Evolutionary conservation across 768 basidiomycete genomes (phyloP).

Genomic region (Boletus rex-veris): DNA sequence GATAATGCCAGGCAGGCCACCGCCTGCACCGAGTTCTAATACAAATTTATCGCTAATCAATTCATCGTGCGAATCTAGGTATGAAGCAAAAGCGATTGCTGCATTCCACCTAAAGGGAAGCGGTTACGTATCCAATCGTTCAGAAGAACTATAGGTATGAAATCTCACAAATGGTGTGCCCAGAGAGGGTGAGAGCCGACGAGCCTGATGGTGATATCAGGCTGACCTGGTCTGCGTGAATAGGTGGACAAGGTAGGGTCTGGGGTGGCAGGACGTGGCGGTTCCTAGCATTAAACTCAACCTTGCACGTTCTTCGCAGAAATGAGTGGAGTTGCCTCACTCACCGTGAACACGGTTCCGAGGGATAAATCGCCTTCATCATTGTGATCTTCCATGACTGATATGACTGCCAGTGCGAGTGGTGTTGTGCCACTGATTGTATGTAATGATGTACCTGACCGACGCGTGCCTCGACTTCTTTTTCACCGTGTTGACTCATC

Average conservation of each 20-base stretch:
- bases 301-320: background rate
- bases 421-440: too few species aligned
- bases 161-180: constrained; percentile 70
- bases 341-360: constrained; percentile 50
- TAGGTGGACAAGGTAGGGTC: constrained; percentile 54
- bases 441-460: too few species aligned
- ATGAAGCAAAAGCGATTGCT: constrained; percentile 65
- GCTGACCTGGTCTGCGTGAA: constrained; percentile 29
- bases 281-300: constrained; percentile 41
- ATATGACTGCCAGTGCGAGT: too few species aligned
- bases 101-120: constrained; percentile 73
- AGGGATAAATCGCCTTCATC: constrained; percentile 37
- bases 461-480: too few species aligned
- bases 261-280: constrained; percentile 63
- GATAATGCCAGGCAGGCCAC: constrained; percentile 82
- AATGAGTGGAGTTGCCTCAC: background rate
- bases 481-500: too few species aligned
- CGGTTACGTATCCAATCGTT: background rate
- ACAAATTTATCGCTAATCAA: constrained; percentile 50
- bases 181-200: constrained; percentile 81
- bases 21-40: constrained; percentile 92
- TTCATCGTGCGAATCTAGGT: constrained; percentile 52
- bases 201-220: constrained; percentile 55
- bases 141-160: too few species aligned
- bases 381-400: constrained; percentile 11